These are phyloP conservation scores for Edaphochlamys debaryana DNA, from an alignment of 139 green algal species.

Conservation along the genomic window DNA sequence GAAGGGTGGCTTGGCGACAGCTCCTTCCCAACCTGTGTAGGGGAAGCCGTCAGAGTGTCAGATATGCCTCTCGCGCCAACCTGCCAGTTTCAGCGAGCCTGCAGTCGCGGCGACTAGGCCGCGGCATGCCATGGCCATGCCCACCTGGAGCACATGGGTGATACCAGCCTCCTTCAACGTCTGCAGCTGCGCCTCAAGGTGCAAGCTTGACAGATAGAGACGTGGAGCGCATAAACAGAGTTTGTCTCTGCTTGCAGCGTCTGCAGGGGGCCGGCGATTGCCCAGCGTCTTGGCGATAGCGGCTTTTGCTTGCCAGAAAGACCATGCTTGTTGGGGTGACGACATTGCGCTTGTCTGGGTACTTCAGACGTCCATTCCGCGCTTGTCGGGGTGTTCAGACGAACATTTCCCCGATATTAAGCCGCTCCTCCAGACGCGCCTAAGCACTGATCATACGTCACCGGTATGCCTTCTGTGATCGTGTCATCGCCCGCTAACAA, in stretches of 20 bases:
- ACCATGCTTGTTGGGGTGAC: too few relatives aligned
- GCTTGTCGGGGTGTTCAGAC: too few relatives aligned
- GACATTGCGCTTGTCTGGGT: too few relatives aligned
- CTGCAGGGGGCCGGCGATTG: background rate
- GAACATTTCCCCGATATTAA: too few relatives aligned
- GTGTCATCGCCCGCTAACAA: too few relatives aligned
- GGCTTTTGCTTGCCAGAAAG: slow-evolving; percentile 18
- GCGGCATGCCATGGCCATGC: too few relatives aligned
- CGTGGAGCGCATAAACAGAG: background rate
- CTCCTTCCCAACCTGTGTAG: slow-evolving; percentile 48
- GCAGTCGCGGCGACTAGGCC: too few relatives aligned
- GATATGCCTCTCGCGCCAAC: background rate
- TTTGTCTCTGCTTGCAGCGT: background rate
- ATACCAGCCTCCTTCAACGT: slow-evolving; percentile 19
- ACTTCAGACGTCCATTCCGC: too few relatives aligned
- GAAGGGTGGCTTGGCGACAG: slow-evolving; percentile 34
- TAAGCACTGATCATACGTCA: too few relatives aligned
- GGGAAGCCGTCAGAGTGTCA: background rate
- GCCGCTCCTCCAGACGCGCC: too few relatives aligned
- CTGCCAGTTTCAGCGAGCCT: too few relatives aligned
- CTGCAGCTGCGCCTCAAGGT: slow-evolving; percentile 18
- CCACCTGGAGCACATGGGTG: slow-evolving; percentile 50
- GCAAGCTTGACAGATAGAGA: slow-evolving; percentile 15
- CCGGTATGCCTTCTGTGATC: too few relatives aligned
- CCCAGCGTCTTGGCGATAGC: slow-evolving; percentile 4